Percentiles rank a stretch among this genome's conserved stretches.
These are phyloP conservation scores for Chalaropsis thielavioides DNA, from an alignment of 2,329 filamentous ascomycete genomes.

Conservation along the genomic window DNA sequence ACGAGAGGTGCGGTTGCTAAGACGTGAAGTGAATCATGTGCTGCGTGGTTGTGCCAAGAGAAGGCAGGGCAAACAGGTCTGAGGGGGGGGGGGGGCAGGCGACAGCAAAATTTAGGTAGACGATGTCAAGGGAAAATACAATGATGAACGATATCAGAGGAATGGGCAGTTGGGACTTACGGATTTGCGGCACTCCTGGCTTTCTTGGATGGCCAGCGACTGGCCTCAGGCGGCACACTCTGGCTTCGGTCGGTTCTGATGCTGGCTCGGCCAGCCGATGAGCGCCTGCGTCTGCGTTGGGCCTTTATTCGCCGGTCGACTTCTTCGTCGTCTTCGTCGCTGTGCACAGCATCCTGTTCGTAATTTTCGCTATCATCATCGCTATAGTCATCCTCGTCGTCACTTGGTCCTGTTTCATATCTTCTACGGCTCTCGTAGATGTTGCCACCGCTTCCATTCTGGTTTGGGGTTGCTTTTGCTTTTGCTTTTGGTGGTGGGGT, in stretches of 20 bases:
- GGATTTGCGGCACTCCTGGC: not conserved
- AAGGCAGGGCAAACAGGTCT: not conserved
- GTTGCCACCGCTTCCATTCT: not conserved
- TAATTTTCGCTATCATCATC: slow-evolving; percentile 8
- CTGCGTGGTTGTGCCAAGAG: not conserved
- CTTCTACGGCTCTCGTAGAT: not conserved
- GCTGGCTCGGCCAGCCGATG: slow-evolving; percentile 9
- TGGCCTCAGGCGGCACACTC: slow-evolving; percentile 5
- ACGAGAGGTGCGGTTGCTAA: not conserved
- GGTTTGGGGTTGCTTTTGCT: not conserved
- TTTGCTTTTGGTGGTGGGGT: not conserved
- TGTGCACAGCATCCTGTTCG: not conserved
- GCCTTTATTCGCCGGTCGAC: slow-evolving; percentile 3
- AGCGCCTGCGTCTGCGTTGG: slow-evolving; percentile 3
- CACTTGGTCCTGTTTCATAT: slow-evolving; percentile 13
- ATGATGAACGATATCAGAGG: not conserved
- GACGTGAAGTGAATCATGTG: not conserved
- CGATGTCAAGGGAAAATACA: not conserved
- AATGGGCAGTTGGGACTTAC: not conserved
- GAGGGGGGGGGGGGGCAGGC: not conserved
- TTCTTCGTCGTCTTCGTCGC: slow-evolving; percentile 6
- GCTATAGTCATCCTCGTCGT: slow-evolving; percentile 13
- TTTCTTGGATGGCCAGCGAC: not conserved
- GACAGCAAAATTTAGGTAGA: not conserved
- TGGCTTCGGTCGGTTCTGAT: slow-evolving; percentile 9